These are phyloP conservation scores for Vinca minor DNA, from an alignment of 257 asterid species.

Conservation along the genomic window DNA sequence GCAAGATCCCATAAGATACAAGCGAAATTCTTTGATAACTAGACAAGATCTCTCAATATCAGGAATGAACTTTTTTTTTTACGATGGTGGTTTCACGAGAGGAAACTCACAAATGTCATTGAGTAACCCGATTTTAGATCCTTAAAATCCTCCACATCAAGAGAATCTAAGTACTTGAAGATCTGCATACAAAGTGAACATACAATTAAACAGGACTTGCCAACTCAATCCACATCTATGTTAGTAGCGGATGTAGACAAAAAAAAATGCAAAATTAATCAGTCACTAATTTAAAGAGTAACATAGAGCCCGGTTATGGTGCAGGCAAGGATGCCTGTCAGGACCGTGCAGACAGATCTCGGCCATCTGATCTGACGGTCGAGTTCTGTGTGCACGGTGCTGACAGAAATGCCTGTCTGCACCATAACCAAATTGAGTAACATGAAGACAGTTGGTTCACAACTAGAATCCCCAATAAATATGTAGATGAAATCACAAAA, in stretches of 20 bases:
- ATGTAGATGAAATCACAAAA: neutral
- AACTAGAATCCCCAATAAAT: slow-evolving; percentile 9
- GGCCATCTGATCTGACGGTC: no score
- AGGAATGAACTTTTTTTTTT: neutral
- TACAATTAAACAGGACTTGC: slow-evolving; percentile 4
- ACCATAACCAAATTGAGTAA: no score
- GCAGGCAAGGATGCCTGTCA: no score
- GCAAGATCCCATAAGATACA: neutral
- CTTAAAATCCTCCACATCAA: slow-evolving; percentile 49
- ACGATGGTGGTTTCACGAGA: neutral
- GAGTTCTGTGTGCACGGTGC: no score
- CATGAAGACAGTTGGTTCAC: no score
- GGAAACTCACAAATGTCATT: slow-evolving; percentile 43
- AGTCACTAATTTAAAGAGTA: slow-evolving; percentile 5
- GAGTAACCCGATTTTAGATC: slow-evolving; percentile 45
- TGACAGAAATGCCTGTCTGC: no score
- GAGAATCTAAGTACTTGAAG: slow-evolving; percentile 42
- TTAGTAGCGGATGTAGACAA: no score
- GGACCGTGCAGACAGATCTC: no score
- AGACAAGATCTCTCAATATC: neutral
- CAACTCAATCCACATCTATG: no score
- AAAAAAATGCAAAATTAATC: neutral
- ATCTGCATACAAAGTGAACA: slow-evolving; percentile 22
- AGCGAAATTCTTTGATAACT: neutral
- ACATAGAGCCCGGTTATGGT: no score